Evolutionary conservation across 176 grass and related monocot genomes (phyloP).

Genomic region (Zizania latifolia): DNA sequence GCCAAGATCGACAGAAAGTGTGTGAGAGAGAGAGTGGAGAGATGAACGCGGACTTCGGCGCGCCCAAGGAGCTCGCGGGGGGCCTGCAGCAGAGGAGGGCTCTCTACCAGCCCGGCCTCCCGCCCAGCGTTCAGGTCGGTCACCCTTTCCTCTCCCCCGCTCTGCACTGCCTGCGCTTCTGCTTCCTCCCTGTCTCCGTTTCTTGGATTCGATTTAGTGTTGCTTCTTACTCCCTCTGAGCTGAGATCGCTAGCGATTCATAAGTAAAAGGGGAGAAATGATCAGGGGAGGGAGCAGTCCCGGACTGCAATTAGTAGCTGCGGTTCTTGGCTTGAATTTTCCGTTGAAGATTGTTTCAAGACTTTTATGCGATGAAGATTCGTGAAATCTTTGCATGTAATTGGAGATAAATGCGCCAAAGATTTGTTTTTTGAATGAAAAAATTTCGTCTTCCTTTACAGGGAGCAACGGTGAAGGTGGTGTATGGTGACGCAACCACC

Average conservation of each 20-base stretch:
- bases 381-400: neutral
- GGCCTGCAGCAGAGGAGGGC: slow-evolving; percentile 41
- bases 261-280: neutral
- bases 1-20: neutral
- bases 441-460: neutral
- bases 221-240: neutral
- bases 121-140: slow-evolving; percentile 35
- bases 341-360: neutral
- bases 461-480: slow-evolving; percentile 39
- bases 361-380: neutral
- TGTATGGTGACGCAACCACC: slow-evolving; percentile 55
- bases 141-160: neutral
- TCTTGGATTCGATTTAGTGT: neutral
- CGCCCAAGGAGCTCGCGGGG: slow-evolving; percentile 40
- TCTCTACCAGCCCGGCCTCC: slow-evolving; percentile 38
- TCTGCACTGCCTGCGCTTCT: neutral
- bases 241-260: neutral
- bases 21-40: neutral
- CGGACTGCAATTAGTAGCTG: neutral
- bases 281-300: neutral
- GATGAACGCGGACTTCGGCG: slow-evolving; percentile 51
- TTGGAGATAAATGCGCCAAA: neutral
- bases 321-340: neutral
- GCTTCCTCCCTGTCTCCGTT: neutral
- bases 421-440: neutral